A percentile compares a stretch with the other conserved stretches of the same genome.
Conservation (phyloP, 768 basidiomycete species). For the Suillus fuscotomentosus region DNA sequence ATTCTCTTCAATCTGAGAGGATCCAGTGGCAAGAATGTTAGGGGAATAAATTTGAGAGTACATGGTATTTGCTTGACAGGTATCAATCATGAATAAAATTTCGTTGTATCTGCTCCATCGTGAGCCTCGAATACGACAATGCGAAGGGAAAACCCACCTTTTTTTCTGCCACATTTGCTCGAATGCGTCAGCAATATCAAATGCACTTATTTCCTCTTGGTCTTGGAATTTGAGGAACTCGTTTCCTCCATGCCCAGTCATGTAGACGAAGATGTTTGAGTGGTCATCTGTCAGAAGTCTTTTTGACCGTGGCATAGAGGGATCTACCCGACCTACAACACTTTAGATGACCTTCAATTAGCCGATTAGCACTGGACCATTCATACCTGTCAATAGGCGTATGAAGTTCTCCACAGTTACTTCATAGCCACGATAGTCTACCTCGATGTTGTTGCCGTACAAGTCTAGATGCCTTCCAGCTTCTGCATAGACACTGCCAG, state of each 20-base stretch:
- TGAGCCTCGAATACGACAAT: background rate
- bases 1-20: slow-evolving; percentile 79
- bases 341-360: background rate
- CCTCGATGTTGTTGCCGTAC: slow-evolving; percentile 96
- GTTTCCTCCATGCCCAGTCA: slow-evolving; percentile 98
- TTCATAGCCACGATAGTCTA: slow-evolving; percentile 97
- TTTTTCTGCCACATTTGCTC: slow-evolving; percentile 99
- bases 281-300: slow-evolving; percentile 87
- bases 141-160: slow-evolving; percentile 46
- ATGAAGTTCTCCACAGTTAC: slow-evolving; percentile 97
- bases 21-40: slow-evolving; percentile 89
- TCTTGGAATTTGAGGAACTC: slow-evolving; percentile 99
- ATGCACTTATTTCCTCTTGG: slow-evolving; percentile 95
- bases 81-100: slow-evolving; percentile 97
- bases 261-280: slow-evolving; percentile 94
- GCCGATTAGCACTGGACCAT: background rate
- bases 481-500: slow-evolving; percentile 92
- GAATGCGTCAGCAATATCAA: slow-evolving; percentile 96
- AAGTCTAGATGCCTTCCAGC: slow-evolving; percentile 78
- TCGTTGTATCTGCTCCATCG: slow-evolving; percentile 73
- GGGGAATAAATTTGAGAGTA: slow-evolving; percentile 92
- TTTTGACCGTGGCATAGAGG: slow-evolving; percentile 87
- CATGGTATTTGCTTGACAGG: slow-evolving; percentile 96
- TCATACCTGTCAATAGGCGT: slow-evolving; percentile 83
- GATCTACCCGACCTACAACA: slow-evolving; percentile 71